phyloP scores from a whole-genome alignment of 495 filamentous ascomycete species.

The Mytilinidion resinicola region DNA sequence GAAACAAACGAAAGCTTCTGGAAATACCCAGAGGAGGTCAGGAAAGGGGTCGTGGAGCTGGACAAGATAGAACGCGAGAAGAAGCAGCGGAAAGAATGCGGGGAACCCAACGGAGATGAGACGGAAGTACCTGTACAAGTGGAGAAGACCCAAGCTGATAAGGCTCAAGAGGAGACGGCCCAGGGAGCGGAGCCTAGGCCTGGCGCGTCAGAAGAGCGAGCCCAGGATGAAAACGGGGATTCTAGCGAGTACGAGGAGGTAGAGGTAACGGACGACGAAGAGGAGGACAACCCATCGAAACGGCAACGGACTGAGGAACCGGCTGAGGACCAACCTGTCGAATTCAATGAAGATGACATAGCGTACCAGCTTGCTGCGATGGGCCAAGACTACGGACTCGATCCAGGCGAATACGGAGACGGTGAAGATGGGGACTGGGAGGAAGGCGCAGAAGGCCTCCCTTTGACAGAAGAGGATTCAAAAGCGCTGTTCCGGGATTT shows the following conservation, averaged over 20 bases:
- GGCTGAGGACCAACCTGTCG: conserved; percentile 53
- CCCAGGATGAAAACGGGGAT: conserved; percentile 38
- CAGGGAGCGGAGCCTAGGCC: too few relatives aligned
- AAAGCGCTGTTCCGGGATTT: conserved; percentile 72
- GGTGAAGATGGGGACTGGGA: conserved; percentile 57
- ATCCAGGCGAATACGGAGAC: conserved; percentile 65
- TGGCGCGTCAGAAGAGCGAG: conserved; percentile 19
- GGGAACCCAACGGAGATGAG: conserved; percentile 26
- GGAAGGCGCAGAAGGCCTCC: conserved; percentile 57
- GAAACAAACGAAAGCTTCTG: conserved; percentile 83
- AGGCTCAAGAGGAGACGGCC: conserved; percentile 29
- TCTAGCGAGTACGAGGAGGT: conserved; percentile 73
- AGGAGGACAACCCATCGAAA: conserved; percentile 53
- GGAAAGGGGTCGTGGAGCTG: conserved; percentile 70
- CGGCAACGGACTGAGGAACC: conserved; percentile 59
- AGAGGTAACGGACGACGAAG: conserved; percentile 48
- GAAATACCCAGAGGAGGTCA: conserved; percentile 79
- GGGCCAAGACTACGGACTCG: conserved; percentile 66
- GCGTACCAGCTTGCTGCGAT: conserved; percentile 84
- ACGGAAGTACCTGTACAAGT: conserved; percentile 2
- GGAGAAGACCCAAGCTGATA: neutral
- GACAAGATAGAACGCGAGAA: conserved; percentile 51
- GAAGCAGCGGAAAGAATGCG: conserved; percentile 41
- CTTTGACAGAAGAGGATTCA: conserved; percentile 37
- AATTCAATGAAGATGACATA: conserved; percentile 94